Percentiles rank a stretch among this genome's conserved stretches.
Conservation (phyloP, 148 eudicot genomes). For the Spergularia bocconei region DNA sequence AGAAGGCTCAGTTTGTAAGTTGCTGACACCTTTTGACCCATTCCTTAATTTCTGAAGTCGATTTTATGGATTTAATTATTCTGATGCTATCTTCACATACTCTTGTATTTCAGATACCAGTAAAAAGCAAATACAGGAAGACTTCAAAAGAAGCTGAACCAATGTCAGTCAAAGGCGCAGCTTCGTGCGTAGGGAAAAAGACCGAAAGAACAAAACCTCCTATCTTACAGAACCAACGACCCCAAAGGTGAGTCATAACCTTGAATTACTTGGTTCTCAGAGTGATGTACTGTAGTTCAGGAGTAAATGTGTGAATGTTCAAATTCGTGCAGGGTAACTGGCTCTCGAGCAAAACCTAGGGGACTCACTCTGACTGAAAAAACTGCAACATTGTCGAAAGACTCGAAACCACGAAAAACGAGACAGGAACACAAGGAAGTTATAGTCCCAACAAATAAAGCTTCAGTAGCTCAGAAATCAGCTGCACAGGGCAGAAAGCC, state of each 20-base stretch:
- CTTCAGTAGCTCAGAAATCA: conserved; percentile 19
- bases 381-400: conserved; percentile 14
- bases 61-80: neutral
- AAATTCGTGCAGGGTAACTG: conserved; percentile 29
- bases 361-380: conserved; percentile 29
- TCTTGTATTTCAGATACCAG: conserved; percentile 25
- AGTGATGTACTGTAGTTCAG: neutral
- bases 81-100: neutral
- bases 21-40: neutral
- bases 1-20: conserved; percentile 34
- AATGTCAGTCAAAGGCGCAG: conserved; percentile 21
- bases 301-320: neutral
- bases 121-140: conserved; percentile 29
- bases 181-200: conserved; percentile 30
- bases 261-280: neutral
- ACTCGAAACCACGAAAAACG: conserved; percentile 25
- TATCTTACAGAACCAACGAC: conserved; percentile 31
- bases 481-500: conserved; percentile 33
- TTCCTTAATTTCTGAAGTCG: neutral
- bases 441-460: conserved; percentile 17
- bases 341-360: conserved; percentile 22
- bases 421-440: conserved; percentile 19
- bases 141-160: neutral
- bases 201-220: conserved; percentile 31
- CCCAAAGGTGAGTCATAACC: conserved; percentile 41